These are phyloP conservation scores for Erysimum cheiri DNA, from an alignment of 441 rosid species.

Conservation along the genomic window DNA sequence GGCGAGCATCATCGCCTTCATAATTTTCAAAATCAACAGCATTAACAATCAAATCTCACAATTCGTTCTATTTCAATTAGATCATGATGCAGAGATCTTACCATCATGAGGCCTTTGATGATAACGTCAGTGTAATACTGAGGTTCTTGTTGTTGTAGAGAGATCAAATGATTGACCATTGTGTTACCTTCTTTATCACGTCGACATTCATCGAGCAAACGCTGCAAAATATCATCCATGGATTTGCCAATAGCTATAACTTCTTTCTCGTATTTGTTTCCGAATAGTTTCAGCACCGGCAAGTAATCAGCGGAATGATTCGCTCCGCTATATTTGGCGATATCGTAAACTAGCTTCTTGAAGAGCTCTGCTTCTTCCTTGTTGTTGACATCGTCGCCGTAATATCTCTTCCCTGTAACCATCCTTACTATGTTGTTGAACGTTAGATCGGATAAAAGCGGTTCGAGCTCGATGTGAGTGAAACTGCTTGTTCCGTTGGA, in stretches of 20 bases:
- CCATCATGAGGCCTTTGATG: constrained; percentile 58
- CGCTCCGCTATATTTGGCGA: constrained; percentile 38
- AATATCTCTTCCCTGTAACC: constrained; percentile 43
- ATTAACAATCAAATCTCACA: neutral
- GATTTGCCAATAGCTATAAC: constrained; percentile 38
- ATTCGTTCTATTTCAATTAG: neutral
- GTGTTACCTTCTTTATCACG: constrained; percentile 41
- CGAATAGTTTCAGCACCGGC: constrained; percentile 50
- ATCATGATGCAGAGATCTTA: constrained; percentile 19
- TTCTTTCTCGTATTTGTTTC: constrained; percentile 41
- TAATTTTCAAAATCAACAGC: neutral
- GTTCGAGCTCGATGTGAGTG: constrained; percentile 34
- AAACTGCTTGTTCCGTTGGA: neutral
- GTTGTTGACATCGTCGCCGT: constrained; percentile 39
- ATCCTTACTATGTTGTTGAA: constrained; percentile 44
- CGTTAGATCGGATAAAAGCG: constrained; percentile 37
- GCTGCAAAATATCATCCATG: constrained; percentile 50
- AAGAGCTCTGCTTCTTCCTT: constrained; percentile 42
- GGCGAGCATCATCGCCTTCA: constrained; percentile 44
- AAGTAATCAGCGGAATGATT: constrained; percentile 51
- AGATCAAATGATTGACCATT: constrained; percentile 59
- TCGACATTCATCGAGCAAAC: constrained; percentile 53
- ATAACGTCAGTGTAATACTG: constrained; percentile 55
- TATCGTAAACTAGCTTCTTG: constrained; percentile 35
- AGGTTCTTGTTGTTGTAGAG: constrained; percentile 54